Evolutionary conservation across 1,139 yeast species (phyloP).

Genomic region (Komagataea norvegica): DNA sequence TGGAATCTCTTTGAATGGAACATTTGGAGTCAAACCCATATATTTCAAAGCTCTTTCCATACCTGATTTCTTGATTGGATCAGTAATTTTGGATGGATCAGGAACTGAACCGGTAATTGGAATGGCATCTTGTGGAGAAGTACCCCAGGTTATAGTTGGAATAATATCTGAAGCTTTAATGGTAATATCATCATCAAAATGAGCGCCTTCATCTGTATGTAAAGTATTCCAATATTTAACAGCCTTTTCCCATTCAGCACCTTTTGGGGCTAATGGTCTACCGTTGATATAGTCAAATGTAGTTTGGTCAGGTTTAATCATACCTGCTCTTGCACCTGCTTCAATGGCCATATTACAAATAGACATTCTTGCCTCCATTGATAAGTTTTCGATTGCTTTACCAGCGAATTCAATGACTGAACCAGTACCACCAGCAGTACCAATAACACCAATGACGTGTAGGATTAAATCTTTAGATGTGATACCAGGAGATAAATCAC

Average conservation of each 20-base stretch:
- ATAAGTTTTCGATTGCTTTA: slow-evolving; percentile 78
- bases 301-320: slow-evolving; percentile 91
- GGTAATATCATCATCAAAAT: slow-evolving; percentile 76
- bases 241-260: slow-evolving; percentile 94
- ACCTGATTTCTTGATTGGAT: slow-evolving; percentile 75
- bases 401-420: slow-evolving; percentile 96
- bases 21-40: slow-evolving; percentile 86
- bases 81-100: slow-evolving; percentile 69
- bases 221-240: slow-evolving; percentile 84
- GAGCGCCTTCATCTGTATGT: slow-evolving; percentile 83
- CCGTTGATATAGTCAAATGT: slow-evolving; percentile 88
- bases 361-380: slow-evolving; percentile 99
- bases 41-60: slow-evolving; percentile 87
- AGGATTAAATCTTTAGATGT: slow-evolving; percentile 93
- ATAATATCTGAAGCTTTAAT: slow-evolving; percentile 81
- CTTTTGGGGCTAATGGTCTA: slow-evolving; percentile 91
- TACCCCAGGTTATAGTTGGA: slow-evolving; percentile 99
- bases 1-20: slow-evolving; percentile 65
- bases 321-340: slow-evolving; percentile 99
- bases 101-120: slow-evolving; percentile 91
- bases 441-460: slow-evolving; percentile 93
- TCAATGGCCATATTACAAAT: slow-evolving; percentile 98
- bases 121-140: slow-evolving; percentile 96
- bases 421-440: slow-evolving; percentile 99
- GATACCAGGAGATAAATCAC: slow-evolving; percentile 79